Conservation (phyloP, 495 filamentous ascomycete species). For the Cudoniella acicularis region DNA sequence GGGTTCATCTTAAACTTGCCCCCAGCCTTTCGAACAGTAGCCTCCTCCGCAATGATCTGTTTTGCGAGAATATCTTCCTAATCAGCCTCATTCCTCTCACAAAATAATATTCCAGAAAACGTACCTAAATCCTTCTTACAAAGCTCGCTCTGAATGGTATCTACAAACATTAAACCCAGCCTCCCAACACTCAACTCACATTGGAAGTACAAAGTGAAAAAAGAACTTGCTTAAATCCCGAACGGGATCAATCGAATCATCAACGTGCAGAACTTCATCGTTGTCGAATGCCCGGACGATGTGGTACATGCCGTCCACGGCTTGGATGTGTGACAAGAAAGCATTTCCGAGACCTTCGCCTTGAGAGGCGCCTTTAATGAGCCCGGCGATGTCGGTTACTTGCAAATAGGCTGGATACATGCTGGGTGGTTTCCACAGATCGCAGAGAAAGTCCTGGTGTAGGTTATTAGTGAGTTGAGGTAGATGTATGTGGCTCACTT, state of each 20-base stretch:
- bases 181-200: not conserved
- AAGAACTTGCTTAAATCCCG: slow-evolving; percentile 23
- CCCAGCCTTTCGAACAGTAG: slow-evolving; percentile 27
- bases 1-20: slow-evolving; percentile 31
- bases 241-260: slow-evolving; percentile 31
- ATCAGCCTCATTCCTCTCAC: not conserved
- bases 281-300: slow-evolving; percentile 30
- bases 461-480: not conserved
- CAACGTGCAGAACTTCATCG: slow-evolving; percentile 27
- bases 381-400: slow-evolving; percentile 31
- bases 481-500: not conserved
- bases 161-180: slow-evolving; percentile 8
- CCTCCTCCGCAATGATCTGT: slow-evolving; percentile 28
- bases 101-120: not conserved
- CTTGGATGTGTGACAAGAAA: slow-evolving; percentile 29
- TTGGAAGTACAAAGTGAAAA: slow-evolving; percentile 1
- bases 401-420: slow-evolving; percentile 28
- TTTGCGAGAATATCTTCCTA: slow-evolving; percentile 26
- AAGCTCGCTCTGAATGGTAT: slow-evolving; percentile 31
- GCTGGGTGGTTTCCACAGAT: slow-evolving; percentile 27
- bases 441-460: slow-evolving; percentile 25
- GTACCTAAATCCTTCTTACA: slow-evolving; percentile 32
- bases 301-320: slow-evolving; percentile 30
- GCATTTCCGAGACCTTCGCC: slow-evolving; percentile 29
- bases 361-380: slow-evolving; percentile 30